Conservation (phyloP, 345 rosid genomes). For the Eucalyptus pumila region DNA sequence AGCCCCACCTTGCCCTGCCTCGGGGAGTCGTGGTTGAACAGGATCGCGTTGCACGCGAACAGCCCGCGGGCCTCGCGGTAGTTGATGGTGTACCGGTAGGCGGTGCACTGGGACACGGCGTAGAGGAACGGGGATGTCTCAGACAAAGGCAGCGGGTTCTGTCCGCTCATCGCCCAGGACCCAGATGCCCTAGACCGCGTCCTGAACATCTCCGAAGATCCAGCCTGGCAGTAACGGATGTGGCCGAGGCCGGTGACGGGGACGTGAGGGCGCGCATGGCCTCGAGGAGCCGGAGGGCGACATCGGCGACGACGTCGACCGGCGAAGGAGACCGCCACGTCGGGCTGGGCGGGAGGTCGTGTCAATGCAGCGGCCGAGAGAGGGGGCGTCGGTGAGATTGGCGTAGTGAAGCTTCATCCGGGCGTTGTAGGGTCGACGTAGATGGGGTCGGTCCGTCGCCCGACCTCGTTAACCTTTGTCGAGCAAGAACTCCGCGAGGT, state of each 20-base stretch:
- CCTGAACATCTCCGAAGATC: neutral
- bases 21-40: slow-evolving; percentile 88
- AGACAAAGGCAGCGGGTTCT: slow-evolving; percentile 72
- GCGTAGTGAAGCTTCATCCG: slow-evolving; percentile 21
- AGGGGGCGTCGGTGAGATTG: slow-evolving; percentile 39
- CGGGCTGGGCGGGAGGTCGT: slow-evolving; percentile 66
- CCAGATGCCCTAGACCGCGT: neutral
- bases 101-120: slow-evolving; percentile 75
- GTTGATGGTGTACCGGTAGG: slow-evolving; percentile 81
- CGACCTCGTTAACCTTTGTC: slow-evolving; percentile 57
- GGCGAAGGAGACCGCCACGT: slow-evolving; percentile 78
- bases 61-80: slow-evolving; percentile 76
- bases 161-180: slow-evolving; percentile 80
- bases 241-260: slow-evolving; percentile 46
- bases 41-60: slow-evolving; percentile 78
- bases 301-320: slow-evolving; percentile 74
- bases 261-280: slow-evolving; percentile 62
- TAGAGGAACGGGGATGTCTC: slow-evolving; percentile 74
- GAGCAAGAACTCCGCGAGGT: slow-evolving; percentile 75
- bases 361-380: slow-evolving; percentile 88
- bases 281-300: slow-evolving; percentile 75
- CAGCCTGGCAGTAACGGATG: slow-evolving; percentile 78
- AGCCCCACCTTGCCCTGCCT: slow-evolving; percentile 73
- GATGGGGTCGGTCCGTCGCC: slow-evolving; percentile 40
- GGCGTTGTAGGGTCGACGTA: slow-evolving; percentile 62